A percentile compares a stretch with the other conserved stretches of the same genome.
Conservation (phyloP, 2,329 filamentous ascomycete species). For the Ophiostoma perfectum region DNA sequence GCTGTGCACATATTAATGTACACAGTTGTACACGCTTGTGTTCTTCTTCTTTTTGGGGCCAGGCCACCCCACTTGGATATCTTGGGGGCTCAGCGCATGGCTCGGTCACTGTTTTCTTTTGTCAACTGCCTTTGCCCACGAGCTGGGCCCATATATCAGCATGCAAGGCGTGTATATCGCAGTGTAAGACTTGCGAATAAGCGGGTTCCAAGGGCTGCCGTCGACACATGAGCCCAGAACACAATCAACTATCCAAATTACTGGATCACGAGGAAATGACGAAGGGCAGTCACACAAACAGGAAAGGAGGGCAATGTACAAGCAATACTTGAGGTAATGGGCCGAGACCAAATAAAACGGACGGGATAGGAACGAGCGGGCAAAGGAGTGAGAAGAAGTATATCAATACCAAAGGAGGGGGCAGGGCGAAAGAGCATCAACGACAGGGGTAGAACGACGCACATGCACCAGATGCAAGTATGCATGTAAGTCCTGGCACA, state of each 20-base stretch:
- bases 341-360: background rate
- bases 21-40: background rate
- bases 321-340: background rate
- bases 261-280: conserved; percentile 9
- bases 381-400: background rate
- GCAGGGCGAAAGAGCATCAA: background rate
- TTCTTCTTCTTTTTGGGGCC: background rate
- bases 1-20: conserved; percentile 4
- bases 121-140: conserved; percentile 3
- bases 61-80: background rate
- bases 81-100: conserved; percentile 3
- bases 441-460: background rate
- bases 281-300: background rate
- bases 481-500: background rate
- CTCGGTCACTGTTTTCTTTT: background rate
- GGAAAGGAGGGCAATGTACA: background rate
- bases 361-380: background rate
- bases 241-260: background rate
- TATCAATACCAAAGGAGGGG: background rate
- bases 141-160: conserved; percentile 7
- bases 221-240: background rate
- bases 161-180: conserved; percentile 13
- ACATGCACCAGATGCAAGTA: background rate
- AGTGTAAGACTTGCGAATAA: conserved; percentile 1
- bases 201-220: conserved; percentile 6